Percentiles rank a stretch among this genome's conserved stretches.
Evolutionary conservation across 106 monocot genomes (phyloP).

Genomic region (Dendrobium officinale): DNA sequence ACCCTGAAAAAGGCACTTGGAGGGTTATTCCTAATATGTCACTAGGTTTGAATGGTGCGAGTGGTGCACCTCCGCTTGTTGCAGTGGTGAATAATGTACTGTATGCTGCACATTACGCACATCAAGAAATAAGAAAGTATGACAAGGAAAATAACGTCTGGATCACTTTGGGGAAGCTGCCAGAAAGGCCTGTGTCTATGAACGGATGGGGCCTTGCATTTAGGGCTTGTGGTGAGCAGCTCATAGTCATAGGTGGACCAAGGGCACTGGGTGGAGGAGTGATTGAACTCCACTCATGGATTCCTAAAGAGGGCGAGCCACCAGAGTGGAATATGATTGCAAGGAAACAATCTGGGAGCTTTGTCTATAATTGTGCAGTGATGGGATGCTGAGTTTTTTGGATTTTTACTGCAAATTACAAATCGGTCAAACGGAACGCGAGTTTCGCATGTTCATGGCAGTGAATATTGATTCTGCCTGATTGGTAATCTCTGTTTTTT

Average conservation of each 20-base stretch:
- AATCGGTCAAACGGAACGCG: background rate
- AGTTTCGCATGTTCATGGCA: slow-evolving; percentile 15
- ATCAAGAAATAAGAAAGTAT: slow-evolving; percentile 61
- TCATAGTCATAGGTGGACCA: slow-evolving; percentile 68
- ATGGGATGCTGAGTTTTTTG: slow-evolving; percentile 68
- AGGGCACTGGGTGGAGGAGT: slow-evolving; percentile 48
- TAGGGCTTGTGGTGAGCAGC: slow-evolving; percentile 50
- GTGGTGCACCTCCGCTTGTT: slow-evolving; percentile 75
- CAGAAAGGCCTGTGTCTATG: slow-evolving; percentile 59
- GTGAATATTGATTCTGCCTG: slow-evolving; percentile 14
- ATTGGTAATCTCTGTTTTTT: slow-evolving; percentile 10
- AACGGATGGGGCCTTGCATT: slow-evolving; percentile 92
- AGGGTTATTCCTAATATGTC: slow-evolving; percentile 68
- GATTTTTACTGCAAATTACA: background rate
- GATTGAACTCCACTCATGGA: slow-evolving; percentile 84
- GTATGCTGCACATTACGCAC: slow-evolving; percentile 67
- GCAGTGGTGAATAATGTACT: slow-evolving; percentile 80
- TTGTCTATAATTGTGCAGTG: slow-evolving; percentile 91
- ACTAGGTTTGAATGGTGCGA: slow-evolving; percentile 42
- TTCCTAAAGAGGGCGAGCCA: slow-evolving; percentile 49
- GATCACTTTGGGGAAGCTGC: slow-evolving; percentile 58
- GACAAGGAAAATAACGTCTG: slow-evolving; percentile 52
- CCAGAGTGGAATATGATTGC: slow-evolving; percentile 77
- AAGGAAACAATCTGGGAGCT: slow-evolving; percentile 61
- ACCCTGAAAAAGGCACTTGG: slow-evolving; percentile 55